Percentiles rank a stretch among this genome's conserved stretches.
phyloP scores from a whole-genome alignment of 208 protist species.

The Leishmania braziliensis region DNA sequence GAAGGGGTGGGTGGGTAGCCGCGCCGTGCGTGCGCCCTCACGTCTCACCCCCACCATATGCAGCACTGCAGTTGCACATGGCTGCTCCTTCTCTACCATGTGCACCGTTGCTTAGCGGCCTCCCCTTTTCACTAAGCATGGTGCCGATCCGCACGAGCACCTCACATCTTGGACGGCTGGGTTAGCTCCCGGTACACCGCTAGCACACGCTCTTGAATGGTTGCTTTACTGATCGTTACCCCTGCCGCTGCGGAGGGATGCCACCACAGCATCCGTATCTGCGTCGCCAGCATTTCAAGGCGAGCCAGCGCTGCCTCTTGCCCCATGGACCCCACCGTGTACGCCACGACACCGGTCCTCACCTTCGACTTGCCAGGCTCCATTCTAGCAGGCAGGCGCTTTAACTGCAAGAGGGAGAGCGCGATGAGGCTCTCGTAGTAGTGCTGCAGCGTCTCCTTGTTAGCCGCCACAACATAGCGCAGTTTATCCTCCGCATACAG shows the following conservation, averaged over 20 bases:
- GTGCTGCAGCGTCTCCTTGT: conserved; percentile 55
- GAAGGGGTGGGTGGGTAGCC: background rate
- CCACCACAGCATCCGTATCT: conserved; percentile 36
- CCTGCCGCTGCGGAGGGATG: conserved; percentile 17
- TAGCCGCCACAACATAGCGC: conserved; percentile 41
- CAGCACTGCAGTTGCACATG: background rate
- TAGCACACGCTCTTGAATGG: conserved; percentile 26
- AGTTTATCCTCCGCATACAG: conserved; percentile 33
- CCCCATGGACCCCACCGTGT: conserved; percentile 15
- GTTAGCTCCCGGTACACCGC: conserved; percentile 25
- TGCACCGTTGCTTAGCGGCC: background rate
- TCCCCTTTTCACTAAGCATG: background rate
- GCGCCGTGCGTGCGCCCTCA: background rate
- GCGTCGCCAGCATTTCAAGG: conserved; percentile 23
- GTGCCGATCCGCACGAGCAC: background rate
- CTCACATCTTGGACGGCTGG: conserved; percentile 30
- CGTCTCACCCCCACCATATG: background rate
- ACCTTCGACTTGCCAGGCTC: background rate
- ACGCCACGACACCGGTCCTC: conserved; percentile 11
- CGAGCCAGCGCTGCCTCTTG: conserved; percentile 23
- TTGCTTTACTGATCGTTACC: conserved; percentile 5
- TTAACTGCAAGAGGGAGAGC: conserved; percentile 26
- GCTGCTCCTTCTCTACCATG: background rate
- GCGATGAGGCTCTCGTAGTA: conserved; percentile 36
- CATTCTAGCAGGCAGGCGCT: background rate